Base-by-base conservation (phyloP, 2,329 filamentous ascomycete genomes). In the Fusarium sp. region DNA sequence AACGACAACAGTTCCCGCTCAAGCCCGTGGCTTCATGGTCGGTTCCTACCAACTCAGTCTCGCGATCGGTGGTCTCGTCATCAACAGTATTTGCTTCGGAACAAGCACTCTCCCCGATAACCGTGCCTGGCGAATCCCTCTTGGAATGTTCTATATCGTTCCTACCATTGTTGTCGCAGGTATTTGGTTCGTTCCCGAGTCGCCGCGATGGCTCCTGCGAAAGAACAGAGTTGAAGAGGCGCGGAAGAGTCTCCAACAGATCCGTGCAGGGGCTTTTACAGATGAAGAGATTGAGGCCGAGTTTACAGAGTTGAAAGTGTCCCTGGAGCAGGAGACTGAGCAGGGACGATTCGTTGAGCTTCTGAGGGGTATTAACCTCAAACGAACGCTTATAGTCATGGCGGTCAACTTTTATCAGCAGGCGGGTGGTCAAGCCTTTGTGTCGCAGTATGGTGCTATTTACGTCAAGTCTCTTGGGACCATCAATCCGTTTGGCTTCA, bases 41-140 rank as follows among this genome's bases (percentile, higher is more conserved):
- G 79, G 78, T 12, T 76, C 80, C 1, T 83, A 82, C 62, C 80
- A 82, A 46, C 62, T 81, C 9, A 77, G 77, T 29, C 65, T 81
- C 9, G 63, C 70, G 1, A 42, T 81, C 7, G 74, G 74, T 7
- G 74, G 75, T 0, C 61, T 80, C 8, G 71, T 79, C 18, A 77
- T 77, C 65, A 74, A 78, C 41, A 71, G 62, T 0, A 62, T 77
- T 18, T 75, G 73, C 39, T 68, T 59, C 35, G 75, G 72, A 4
- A 77, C 75, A 5, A 76, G 75, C 42, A 46, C 42, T 0, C 47
- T 77, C 4, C 44, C 61, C 1, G 73, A 74, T 5, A 76, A 75
- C 11, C 62, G 69, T 35, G 62, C 75, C 1, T 77, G 73, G 68
- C 63, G 72, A 22, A 76, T 77, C 1, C 75, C 75, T 0, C 55